Evolutionary conservation across 768 basidiomycete species (phyloP).

Genomic region (Lactifluus pinguis): DNA sequence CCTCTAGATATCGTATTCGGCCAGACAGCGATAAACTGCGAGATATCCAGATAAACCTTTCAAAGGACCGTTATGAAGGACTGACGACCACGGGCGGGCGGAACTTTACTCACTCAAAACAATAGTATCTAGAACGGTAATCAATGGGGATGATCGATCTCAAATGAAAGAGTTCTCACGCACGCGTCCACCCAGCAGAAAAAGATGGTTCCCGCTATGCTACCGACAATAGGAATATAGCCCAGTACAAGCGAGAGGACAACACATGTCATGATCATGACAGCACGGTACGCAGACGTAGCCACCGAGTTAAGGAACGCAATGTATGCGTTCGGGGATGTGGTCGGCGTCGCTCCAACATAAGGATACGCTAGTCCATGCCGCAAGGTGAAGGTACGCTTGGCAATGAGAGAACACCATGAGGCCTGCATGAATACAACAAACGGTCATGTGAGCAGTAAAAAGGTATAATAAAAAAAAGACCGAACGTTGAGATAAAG

Average conservation of each 20-base stretch:
- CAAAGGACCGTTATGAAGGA: slow-evolving; percentile 2
- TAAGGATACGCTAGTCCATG: slow-evolving; percentile 36
- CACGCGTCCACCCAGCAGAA: slow-evolving; percentile 84
- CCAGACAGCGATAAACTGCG: slow-evolving; percentile 60
- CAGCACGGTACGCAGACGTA: slow-evolving; percentile 69
- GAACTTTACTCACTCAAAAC: slow-evolving; percentile 61
- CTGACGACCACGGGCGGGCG: not conserved
- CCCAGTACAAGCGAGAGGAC: slow-evolving; percentile 55
- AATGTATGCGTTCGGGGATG: slow-evolving; percentile 50
- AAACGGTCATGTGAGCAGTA: not conserved
- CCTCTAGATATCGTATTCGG: slow-evolving; percentile 68
- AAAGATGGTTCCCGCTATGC: slow-evolving; percentile 54
- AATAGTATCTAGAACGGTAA: slow-evolving; percentile 58
- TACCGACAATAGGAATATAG: slow-evolving; percentile 58
- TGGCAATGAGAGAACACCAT: slow-evolving; percentile 72
- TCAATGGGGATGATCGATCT: not conserved
- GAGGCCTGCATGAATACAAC: slow-evolving; percentile 41
- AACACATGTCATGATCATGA: slow-evolving; percentile 76
- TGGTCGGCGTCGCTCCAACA: slow-evolving; percentile 38
- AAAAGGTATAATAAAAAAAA: too few species aligned
- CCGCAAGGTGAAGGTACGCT: slow-evolving; percentile 61
- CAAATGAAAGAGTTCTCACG: slow-evolving; percentile 25
- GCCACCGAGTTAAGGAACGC: slow-evolving; percentile 68
- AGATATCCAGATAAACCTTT: slow-evolving; percentile 71
- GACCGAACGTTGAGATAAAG: slow-evolving; percentile 73